A percentile compares a stretch with the other conserved stretches of the same genome.
Evolutionary conservation across 352 stramenopile genomes (phyloP).

Genomic region (Pythium diclinum): DNA sequence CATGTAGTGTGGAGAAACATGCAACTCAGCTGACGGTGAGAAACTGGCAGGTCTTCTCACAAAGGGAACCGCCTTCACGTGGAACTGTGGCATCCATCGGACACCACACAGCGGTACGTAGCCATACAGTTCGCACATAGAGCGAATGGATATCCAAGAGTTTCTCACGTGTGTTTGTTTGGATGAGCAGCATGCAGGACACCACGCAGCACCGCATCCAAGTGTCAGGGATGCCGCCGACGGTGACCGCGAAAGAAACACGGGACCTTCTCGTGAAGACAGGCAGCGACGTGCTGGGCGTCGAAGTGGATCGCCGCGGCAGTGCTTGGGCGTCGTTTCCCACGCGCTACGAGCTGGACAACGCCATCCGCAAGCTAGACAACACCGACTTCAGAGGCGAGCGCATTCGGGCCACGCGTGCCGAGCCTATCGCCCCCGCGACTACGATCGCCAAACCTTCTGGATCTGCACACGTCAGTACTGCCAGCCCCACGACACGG

Average conservation of each 20-base stretch:
- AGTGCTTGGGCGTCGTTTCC: conserved; percentile 63
- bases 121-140: neutral
- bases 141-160: neutral
- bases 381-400: conserved; percentile 45
- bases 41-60: neutral
- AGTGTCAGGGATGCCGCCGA: conserved; percentile 39
- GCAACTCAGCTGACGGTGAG: neutral
- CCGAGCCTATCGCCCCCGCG: neutral
- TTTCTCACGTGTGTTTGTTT: neutral
- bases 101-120: neutral
- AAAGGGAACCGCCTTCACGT: conserved; percentile 42
- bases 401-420: conserved; percentile 34
- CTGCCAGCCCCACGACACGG: conserved; percentile 8
- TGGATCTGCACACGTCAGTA: neutral
- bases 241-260: conserved; percentile 58
- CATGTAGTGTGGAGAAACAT: too few species aligned
- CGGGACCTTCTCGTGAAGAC: conserved; percentile 56
- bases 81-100: conserved; percentile 1
- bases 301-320: conserved; percentile 63
- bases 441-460: neutral
- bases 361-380: conserved; percentile 53
- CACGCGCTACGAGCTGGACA: conserved; percentile 54
- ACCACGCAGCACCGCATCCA: conserved; percentile 55
- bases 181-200: conserved; percentile 25
- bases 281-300: conserved; percentile 59